Conservation (phyloP, 352 stramenopile species). For the Thalassiosira exigua region DNA sequence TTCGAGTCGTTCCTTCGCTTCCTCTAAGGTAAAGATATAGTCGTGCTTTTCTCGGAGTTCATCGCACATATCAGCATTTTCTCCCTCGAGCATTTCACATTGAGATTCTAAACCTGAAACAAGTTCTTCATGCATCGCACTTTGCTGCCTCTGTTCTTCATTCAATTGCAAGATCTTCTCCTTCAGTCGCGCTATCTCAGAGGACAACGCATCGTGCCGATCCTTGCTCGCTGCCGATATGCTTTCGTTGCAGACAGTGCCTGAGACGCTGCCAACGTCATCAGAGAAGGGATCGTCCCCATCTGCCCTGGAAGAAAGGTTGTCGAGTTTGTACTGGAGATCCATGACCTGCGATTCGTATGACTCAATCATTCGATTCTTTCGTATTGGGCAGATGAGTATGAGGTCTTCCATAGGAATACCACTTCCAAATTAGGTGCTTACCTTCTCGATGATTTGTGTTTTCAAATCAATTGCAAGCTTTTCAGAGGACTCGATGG, state of each 20-base stretch:
- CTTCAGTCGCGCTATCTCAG: slow-evolving; percentile 44
- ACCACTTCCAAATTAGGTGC: too few species aligned
- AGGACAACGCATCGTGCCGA: slow-evolving; percentile 28
- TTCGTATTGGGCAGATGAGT: background rate
- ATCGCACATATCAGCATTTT: slow-evolving; percentile 38
- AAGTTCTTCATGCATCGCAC: slow-evolving; percentile 54
- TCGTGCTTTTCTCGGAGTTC: slow-evolving; percentile 33
- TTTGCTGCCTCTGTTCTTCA: slow-evolving; percentile 45
- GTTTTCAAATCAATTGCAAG: slow-evolving; percentile 45
- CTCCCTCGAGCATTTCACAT: slow-evolving; percentile 44
- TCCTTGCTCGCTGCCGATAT: slow-evolving; percentile 21
- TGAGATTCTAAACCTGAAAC: slow-evolving; percentile 50
- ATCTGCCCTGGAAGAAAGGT: slow-evolving; percentile 39
- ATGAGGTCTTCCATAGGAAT: too few species aligned
- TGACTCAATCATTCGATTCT: slow-evolving; percentile 58
- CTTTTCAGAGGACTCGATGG: slow-evolving; percentile 46
- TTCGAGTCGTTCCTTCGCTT: slow-evolving; percentile 39
- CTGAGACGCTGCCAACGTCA: slow-evolving; percentile 12
- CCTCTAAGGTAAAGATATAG: slow-evolving; percentile 50
- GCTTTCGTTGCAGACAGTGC: slow-evolving; percentile 11
- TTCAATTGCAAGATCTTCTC: slow-evolving; percentile 43
- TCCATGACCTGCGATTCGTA: slow-evolving; percentile 44
- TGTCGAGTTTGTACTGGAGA: slow-evolving; percentile 58
- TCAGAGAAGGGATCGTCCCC: slow-evolving; percentile 33
- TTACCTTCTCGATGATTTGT: slow-evolving; percentile 57